Conservation (phyloP, 2,329 filamentous ascomycete species). For the Fusarium buharicum region DNA sequence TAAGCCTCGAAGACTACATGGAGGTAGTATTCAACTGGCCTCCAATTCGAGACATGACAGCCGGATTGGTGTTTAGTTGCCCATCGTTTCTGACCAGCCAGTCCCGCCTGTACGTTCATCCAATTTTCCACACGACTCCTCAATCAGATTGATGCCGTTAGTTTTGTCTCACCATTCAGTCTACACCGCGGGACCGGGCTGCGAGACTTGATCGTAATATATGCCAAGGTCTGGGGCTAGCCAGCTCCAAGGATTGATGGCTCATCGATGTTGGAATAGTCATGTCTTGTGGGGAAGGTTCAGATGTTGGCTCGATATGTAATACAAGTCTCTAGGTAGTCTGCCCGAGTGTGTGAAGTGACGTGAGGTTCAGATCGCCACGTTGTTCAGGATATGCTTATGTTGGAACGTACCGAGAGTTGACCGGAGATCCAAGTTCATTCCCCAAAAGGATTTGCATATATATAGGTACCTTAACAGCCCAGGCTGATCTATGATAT, state of each 20-base stretch:
- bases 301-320: conserved; percentile 7
- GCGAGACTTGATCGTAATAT: neutral
- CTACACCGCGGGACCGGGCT: conserved; percentile 18
- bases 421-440: too few relatives aligned
- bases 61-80: conserved; percentile 1
- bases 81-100: conserved; percentile 1
- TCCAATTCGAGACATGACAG: conserved; percentile 1
- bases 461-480: neutral
- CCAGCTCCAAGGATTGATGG: neutral
- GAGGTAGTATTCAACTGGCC: neutral
- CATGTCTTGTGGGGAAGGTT: neutral
- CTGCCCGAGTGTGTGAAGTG: neutral
- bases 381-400: neutral
- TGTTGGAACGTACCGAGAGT: neutral
- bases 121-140: neutral
- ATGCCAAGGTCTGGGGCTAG: neutral
- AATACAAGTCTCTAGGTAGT: neutral
- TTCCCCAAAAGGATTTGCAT: neutral
- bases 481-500: neutral
- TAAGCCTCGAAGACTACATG: too few relatives aligned
- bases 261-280: neutral
- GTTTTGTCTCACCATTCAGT: neutral
- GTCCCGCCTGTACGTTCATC: neutral
- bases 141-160: neutral
- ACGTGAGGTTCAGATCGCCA: conserved; percentile 3